These are phyloP conservation scores for Dichotomopilus funicola DNA, from an alignment of 2,329 filamentous ascomycete species.

Conservation along the genomic window DNA sequence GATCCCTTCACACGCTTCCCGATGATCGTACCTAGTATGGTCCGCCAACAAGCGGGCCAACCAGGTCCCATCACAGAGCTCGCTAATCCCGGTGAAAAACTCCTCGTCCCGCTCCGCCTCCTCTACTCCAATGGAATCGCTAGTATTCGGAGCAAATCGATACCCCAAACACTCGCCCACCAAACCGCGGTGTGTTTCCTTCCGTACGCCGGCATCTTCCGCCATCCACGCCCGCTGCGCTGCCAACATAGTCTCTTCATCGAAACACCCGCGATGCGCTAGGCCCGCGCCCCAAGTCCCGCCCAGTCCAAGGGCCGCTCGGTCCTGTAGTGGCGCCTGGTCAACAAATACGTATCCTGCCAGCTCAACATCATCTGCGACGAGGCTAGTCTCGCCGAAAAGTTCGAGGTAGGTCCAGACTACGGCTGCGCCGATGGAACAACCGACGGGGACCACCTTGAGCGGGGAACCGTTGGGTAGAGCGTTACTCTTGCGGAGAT, in stretches of 20 bases:
- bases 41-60: conserved; percentile 33
- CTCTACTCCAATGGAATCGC: conserved; percentile 24
- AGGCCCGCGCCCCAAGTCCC: conserved; percentile 27
- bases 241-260: conserved; percentile 31
- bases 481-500: conserved; percentile 18
- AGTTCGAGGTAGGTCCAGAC: conserved; percentile 37
- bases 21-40: conserved; percentile 37
- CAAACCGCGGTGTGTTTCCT: conserved; percentile 26
- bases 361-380: conserved; percentile 22
- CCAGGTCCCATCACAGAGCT: conserved; percentile 32
- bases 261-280: conserved; percentile 33
- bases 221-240: conserved; percentile 28
- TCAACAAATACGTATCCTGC: conserved; percentile 34
- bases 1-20: conserved; percentile 34
- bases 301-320: conserved; percentile 23
- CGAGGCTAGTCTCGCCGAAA: conserved; percentile 22
- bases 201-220: conserved; percentile 16
- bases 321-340: conserved; percentile 37
- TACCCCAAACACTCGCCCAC: conserved; percentile 34
- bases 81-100: conserved; percentile 32
- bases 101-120: conserved; percentile 26
- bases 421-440: conserved; percentile 36
- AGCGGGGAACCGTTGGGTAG: neutral
- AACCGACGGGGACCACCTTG: conserved; percentile 31
- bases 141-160: conserved; percentile 23